Evolutionary conservation across 1,284 basidiomycete species (phyloP).

Genomic region (Farysia itapuensis): DNA sequence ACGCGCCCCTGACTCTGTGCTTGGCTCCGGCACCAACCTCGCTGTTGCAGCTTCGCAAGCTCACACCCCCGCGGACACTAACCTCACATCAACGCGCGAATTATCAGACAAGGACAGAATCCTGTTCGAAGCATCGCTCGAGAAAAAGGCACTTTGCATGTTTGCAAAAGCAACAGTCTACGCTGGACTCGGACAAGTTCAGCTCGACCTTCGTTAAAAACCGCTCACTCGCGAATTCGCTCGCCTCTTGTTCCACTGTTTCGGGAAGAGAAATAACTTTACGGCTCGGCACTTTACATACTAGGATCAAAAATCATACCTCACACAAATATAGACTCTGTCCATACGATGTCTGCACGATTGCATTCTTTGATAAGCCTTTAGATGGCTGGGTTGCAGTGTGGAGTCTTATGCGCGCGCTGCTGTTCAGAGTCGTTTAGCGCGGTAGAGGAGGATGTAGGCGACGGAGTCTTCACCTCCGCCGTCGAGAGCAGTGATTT

Average conservation of each 20-base stretch:
- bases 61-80: neutral
- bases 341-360: no score
- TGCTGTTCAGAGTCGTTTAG: no score
- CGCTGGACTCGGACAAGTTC: slow-evolving; percentile 14
- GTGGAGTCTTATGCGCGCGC: slow-evolving; percentile 1
- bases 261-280: no score
- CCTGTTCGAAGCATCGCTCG: slow-evolving; percentile 6
- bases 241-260: no score
- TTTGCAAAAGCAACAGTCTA: slow-evolving; percentile 28
- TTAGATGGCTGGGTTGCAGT: no score
- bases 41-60: neutral
- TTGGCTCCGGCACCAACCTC: no score
- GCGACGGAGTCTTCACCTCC: slow-evolving; percentile 58
- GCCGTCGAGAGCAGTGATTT: slow-evolving; percentile 51
- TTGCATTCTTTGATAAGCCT: no score
- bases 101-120: neutral
- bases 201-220: slow-evolving; percentile 18
- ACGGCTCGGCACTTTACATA: no score
- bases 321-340: no score
- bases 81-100: neutral
- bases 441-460: slow-evolving; percentile 53
- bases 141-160: slow-evolving; percentile 6
- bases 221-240: no score
- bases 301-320: no score
- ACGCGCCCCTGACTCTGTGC: neutral